phyloP scores from a whole-genome alignment of 768 basidiomycete species.

The Boletus rubropictus region DNA sequence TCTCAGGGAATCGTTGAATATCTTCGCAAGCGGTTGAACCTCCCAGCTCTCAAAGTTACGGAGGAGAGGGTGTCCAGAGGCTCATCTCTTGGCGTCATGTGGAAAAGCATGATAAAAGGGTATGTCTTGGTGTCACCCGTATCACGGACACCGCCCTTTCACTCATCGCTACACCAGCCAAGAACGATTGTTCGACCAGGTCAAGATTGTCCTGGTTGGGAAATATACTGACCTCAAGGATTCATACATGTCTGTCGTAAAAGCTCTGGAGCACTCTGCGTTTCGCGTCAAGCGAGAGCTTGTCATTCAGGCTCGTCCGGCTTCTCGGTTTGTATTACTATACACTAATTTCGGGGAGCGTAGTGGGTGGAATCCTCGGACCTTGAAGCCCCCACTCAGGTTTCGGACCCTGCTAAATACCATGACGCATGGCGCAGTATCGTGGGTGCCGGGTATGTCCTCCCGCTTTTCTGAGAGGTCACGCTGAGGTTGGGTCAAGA shows the following conservation, averaged over 20 bases:
- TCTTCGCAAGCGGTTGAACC: conserved; percentile 75
- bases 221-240: conserved; percentile 97
- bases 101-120: conserved; percentile 82
- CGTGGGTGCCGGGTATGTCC: conserved; percentile 76
- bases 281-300: conserved; percentile 88
- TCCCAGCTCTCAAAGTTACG: conserved; percentile 51
- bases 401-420: conserved; percentile 76
- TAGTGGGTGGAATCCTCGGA: conserved; percentile 97
- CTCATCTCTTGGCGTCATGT: conserved; percentile 57
- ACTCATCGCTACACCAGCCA: conserved; percentile 48
- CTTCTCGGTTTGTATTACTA: not conserved
- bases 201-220: conserved; percentile 87
- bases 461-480: not conserved
- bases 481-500: conserved; percentile 35
- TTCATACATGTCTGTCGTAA: conserved; percentile 97
- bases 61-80: conserved; percentile 59
- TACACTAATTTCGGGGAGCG: conserved; percentile 2
- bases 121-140: conserved; percentile 31
- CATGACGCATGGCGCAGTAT: conserved; percentile 94
- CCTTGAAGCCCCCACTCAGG: conserved; percentile 76
- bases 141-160: not conserved
- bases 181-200: conserved; percentile 85
- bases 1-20: conserved; percentile 90
- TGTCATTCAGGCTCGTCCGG: conserved; percentile 57
- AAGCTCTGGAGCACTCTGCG: conserved; percentile 94